These are phyloP conservation scores for Rostrohypoxylon terebratum DNA, from an alignment of 495 filamentous ascomycete genomes.

Conservation along the genomic window DNA sequence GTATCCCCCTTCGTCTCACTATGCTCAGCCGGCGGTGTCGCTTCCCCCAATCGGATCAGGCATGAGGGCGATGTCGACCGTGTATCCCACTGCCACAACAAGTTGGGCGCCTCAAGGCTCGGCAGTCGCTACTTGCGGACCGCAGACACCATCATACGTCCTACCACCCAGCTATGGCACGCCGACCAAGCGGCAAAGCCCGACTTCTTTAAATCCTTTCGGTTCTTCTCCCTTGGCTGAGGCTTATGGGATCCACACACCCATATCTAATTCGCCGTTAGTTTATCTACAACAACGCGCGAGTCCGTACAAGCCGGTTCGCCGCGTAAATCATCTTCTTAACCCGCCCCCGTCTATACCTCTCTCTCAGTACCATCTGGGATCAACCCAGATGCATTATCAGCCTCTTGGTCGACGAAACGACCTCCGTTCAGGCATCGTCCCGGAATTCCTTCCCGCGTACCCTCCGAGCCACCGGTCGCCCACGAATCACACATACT, in stretches of 20 bases:
- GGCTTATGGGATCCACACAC: slow-evolving; percentile 64
- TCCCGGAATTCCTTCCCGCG: slow-evolving; percentile 73
- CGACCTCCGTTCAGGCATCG: slow-evolving; percentile 81
- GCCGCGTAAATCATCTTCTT: slow-evolving; percentile 86
- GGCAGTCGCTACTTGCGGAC: slow-evolving; percentile 50
- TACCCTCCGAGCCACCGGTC: slow-evolving; percentile 37
- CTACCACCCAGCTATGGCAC: slow-evolving; percentile 53
- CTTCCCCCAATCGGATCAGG: slow-evolving; percentile 59
- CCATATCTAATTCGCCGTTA: slow-evolving; percentile 67
- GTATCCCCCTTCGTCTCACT: slow-evolving; percentile 41
- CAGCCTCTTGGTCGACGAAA: slow-evolving; percentile 85
- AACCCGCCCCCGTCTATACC: slow-evolving; percentile 87
- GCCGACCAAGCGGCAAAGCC: slow-evolving; percentile 57
- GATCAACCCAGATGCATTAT: slow-evolving; percentile 91
- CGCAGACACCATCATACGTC: slow-evolving; percentile 47
- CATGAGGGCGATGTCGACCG: slow-evolving; percentile 63
- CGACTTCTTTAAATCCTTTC: slow-evolving; percentile 48
- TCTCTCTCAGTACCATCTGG: slow-evolving; percentile 77
- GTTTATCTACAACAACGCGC: slow-evolving; percentile 70
- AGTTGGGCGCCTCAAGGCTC: slow-evolving; percentile 49
- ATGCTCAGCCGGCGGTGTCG: slow-evolving; percentile 55
- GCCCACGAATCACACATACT: slow-evolving; percentile 37
- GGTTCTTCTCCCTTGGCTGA: slow-evolving; percentile 65
- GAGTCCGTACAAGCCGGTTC: slow-evolving; percentile 93
- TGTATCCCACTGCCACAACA: slow-evolving; percentile 53